A percentile compares a stretch with the other conserved stretches of the same genome.
Evolutionary conservation across 176 grass and related monocot species (phyloP).

Genomic region (Triticum timopheevii): DNA sequence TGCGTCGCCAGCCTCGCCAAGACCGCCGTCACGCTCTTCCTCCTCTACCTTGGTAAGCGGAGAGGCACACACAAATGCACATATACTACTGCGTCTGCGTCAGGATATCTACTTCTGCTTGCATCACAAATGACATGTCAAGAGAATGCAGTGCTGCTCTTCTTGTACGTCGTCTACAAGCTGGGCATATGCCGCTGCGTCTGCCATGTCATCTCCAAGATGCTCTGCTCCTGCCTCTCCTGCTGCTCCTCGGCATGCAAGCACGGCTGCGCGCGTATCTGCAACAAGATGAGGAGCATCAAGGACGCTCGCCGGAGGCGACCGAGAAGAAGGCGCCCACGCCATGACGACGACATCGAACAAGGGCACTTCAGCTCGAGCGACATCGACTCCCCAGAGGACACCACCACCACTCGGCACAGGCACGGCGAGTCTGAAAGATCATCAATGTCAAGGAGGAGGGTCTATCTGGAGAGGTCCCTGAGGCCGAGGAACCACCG

Average conservation of each 20-base stretch:
- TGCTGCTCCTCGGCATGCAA: slow-evolving; percentile 40
- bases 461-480: slow-evolving; percentile 45
- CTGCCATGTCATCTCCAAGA: slow-evolving; percentile 19
- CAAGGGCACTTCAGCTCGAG: slow-evolving; percentile 29
- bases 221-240: slow-evolving; percentile 37
- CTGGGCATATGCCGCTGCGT: slow-evolving; percentile 51
- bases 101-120: background rate
- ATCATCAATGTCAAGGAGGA: slow-evolving; percentile 35
- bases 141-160: slow-evolving; percentile 33
- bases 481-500: slow-evolving; percentile 40
- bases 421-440: background rate
- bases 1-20: slow-evolving; percentile 57
- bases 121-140: background rate
- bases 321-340: background rate
- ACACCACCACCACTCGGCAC: too few relatives aligned
- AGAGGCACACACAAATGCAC: too few relatives aligned
- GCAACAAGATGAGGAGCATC: slow-evolving; percentile 38
- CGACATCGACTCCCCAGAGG: background rate
- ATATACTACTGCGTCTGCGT: background rate
- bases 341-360: background rate
- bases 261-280: slow-evolving; percentile 25
- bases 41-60: slow-evolving; percentile 37
- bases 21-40: slow-evolving; percentile 37
- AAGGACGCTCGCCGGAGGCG: background rate
- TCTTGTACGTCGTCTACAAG: slow-evolving; percentile 54